Base-by-base conservation (phyloP, 768 basidiomycete genomes). In the Krasilnikovozyma curviuscula region DNA sequence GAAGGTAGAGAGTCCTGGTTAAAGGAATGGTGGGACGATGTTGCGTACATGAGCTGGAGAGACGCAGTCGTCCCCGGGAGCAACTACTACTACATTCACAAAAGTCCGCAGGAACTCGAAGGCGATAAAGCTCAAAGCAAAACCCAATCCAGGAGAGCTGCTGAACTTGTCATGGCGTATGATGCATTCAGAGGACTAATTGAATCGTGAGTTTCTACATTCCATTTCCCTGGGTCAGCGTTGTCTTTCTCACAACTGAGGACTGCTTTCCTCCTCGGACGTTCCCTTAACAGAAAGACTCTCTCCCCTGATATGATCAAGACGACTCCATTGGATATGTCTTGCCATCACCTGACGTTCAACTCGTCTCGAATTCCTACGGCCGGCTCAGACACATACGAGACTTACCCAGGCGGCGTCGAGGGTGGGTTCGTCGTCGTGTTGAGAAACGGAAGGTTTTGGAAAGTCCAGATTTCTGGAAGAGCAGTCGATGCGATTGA, bases 1-100 rank as follows among this genome's bases (percentile, higher is more conserved):
- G 70, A 75, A 23, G 60, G 54, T 14, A 72, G 67, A 38, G 68
- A 71, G 31, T 88, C 73, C 68, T 98, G 93, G 93, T 71, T 98
- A n/a, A 73, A 74, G 40, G 85, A 91, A 44, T 98, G 93, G 93
- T 98, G 91, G 91, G 89, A 97, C 65, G 84, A 93, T 30, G 74
- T 64, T 5, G 89, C 89, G 1, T 95, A 93, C 59, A 70, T 88
- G 57, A 72, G 75, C 5, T 95, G 6, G 44, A 52, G 83, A 40
- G 89, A 91, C 57, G 78, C 88, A 2, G 83, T 93, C 40, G 79
- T 89, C 27, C 81, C 89, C 13, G 81, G 77, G 55, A 85, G 89
- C 58, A 85, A 79, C 71, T 98, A 98, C 69, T 97, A 81, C 68
- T 98, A 83, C 63, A 73, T 88, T 8, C 89, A 97, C 63, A 62